Evolutionary conservation across 2,329 filamentous ascomycete genomes (phyloP).

Genomic region (Phaeoacremonium minimum): DNA sequence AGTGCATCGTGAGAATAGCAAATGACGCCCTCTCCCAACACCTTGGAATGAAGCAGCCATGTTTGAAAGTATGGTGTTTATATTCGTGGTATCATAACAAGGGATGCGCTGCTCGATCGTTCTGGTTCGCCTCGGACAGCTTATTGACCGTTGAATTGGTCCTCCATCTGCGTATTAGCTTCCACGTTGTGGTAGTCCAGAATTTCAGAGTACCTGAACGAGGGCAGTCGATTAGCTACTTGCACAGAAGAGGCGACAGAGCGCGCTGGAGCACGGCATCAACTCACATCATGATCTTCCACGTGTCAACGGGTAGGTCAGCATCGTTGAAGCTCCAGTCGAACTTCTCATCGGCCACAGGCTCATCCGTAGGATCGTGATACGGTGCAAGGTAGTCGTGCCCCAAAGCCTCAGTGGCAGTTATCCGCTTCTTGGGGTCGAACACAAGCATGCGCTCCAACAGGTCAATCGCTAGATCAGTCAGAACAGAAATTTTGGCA

Average conservation of each 20-base stretch:
- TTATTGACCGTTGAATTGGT: conserved; percentile 34
- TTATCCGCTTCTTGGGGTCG: conserved; percentile 93
- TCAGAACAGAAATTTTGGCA: too few relatives aligned
- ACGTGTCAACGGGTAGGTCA: conserved; percentile 95
- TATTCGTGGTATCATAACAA: background rate
- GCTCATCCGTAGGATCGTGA: conserved; percentile 96
- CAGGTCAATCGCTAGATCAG: conserved; percentile 74
- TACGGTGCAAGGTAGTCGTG: conserved; percentile 95
- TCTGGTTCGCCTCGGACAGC: background rate
- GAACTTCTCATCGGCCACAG: conserved; percentile 93
- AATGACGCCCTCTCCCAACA: too few relatives aligned
- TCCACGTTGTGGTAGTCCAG: conserved; percentile 98
- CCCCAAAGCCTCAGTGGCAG: conserved; percentile 77
- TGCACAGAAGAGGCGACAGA: background rate
- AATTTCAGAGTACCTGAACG: conserved; percentile 92
- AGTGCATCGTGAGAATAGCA: too few relatives aligned
- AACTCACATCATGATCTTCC: conserved; percentile 99
- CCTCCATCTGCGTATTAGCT: conserved; percentile 34
- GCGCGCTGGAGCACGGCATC: conserved; percentile 1
- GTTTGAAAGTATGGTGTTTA: too few relatives aligned
- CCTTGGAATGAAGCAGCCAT: too few relatives aligned
- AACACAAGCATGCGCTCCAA: conserved; percentile 97
- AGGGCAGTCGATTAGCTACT: too few relatives aligned
- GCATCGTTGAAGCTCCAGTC: conserved; percentile 99
- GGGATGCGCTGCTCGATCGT: background rate